Percentiles rank a stretch among this genome's conserved stretches.
Conservation (phyloP, 768 basidiomycete species). For the Rhodotorula toruloides region DNA sequence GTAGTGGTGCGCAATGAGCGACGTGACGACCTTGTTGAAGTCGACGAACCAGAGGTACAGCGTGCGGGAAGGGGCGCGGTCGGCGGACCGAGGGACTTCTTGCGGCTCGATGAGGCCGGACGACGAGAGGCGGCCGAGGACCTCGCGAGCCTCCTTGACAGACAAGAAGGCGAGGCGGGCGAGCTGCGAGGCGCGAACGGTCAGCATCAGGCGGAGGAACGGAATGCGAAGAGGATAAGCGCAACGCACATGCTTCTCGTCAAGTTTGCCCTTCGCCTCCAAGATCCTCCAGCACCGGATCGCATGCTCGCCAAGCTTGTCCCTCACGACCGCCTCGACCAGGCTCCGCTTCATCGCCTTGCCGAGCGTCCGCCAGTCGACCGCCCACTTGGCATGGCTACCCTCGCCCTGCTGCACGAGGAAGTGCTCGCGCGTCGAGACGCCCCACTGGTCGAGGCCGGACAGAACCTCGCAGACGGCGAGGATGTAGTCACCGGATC, state of each 20-base stretch:
- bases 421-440: conserved; percentile 20
- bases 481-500: conserved; percentile 17
- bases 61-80: conserved; percentile 79
- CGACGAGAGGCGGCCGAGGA: conserved; percentile 69
- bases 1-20: conserved; percentile 71
- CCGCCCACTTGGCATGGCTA: conserved; percentile 28
- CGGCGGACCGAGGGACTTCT: conserved; percentile 84
- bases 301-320: conserved; percentile 75
- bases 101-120: conserved; percentile 83
- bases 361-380: conserved; percentile 72
- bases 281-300: conserved; percentile 75
- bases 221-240: not conserved
- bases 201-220: not conserved
- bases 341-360: conserved; percentile 63
- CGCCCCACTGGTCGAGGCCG: conserved; percentile 22
- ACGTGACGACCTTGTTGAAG: conserved; percentile 70
- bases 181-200: conserved; percentile 54
- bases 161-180: conserved; percentile 91
- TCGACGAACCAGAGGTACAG: conserved; percentile 96
- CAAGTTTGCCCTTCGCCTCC: conserved; percentile 78
- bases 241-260: conserved; percentile 84
- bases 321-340: conserved; percentile 70
- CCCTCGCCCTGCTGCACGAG: conserved; percentile 24
- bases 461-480: conserved; percentile 31
- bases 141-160: conserved; percentile 73